Evolutionary conservation across 495 filamentous ascomycete genomes (phyloP).

Genomic region (Aspergillus asperescens): DNA sequence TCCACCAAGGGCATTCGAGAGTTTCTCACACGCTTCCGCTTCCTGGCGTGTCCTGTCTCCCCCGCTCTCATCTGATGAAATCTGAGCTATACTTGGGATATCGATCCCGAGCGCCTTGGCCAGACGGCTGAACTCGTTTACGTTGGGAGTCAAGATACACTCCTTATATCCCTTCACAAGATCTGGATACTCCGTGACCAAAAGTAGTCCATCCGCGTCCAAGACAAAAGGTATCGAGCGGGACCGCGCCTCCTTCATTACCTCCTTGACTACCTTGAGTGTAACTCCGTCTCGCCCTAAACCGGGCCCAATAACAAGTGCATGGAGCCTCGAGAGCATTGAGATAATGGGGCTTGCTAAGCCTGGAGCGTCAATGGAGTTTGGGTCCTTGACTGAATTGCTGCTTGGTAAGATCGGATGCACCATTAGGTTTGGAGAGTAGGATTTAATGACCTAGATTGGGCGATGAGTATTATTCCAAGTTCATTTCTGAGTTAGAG

Average conservation of each 20-base stretch:
- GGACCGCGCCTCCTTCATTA: constrained; percentile 75
- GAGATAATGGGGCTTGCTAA: constrained; percentile 67
- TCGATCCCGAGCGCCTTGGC: constrained; percentile 65
- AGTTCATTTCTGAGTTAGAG: neutral
- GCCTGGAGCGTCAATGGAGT: constrained; percentile 45
- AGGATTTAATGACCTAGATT: constrained; percentile 78
- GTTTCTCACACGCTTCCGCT: constrained; percentile 58
- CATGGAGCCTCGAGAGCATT: constrained; percentile 81
- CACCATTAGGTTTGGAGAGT: constrained; percentile 98
- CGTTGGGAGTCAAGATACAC: constrained; percentile 91
- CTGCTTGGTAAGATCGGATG: constrained; percentile 87
- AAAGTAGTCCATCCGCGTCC: constrained; percentile 82
- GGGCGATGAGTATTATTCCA: neutral
- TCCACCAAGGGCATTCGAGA: constrained; percentile 75
- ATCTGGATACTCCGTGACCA: constrained; percentile 70
- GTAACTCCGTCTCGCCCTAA: constrained; percentile 85
- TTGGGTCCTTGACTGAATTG: constrained; percentile 38
- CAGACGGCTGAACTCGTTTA: constrained; percentile 83
- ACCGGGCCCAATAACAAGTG: constrained; percentile 90
- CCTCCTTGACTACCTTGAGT: constrained; percentile 74
- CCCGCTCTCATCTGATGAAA: constrained; percentile 29
- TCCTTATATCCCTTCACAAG: constrained; percentile 73
- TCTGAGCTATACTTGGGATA: constrained; percentile 38
- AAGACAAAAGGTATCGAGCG: constrained; percentile 74
- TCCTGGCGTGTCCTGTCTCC: constrained; percentile 42